Evolutionary conservation across 2,329 filamentous ascomycete species (phyloP).

Genomic region (Leptosphaerulina australis): DNA sequence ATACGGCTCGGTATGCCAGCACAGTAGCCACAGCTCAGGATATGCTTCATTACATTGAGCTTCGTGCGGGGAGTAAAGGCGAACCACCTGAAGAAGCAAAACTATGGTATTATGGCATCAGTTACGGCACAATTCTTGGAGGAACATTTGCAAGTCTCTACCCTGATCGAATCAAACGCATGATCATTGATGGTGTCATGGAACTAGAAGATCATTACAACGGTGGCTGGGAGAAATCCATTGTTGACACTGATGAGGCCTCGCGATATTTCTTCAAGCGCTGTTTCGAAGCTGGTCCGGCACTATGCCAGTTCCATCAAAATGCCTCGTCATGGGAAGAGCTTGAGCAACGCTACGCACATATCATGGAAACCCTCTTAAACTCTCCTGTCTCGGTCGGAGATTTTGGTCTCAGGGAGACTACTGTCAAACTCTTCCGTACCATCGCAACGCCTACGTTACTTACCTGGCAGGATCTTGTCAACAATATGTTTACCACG

Average conservation of each 20-base stretch:
- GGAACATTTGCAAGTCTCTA: slow-evolving; percentile 55
- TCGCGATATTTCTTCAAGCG: slow-evolving; percentile 60
- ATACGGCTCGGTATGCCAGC: slow-evolving; percentile 35
- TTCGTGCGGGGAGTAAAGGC: slow-evolving; percentile 22
- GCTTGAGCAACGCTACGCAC: slow-evolving; percentile 21
- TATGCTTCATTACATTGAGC: slow-evolving; percentile 38
- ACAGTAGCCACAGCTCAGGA: slow-evolving; percentile 42
- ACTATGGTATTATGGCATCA: slow-evolving; percentile 51
- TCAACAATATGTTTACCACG: slow-evolving; percentile 7
- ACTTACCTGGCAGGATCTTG: slow-evolving; percentile 21
- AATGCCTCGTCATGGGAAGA: slow-evolving; percentile 22
- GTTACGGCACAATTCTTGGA: slow-evolving; percentile 56
- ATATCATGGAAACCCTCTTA: slow-evolving; percentile 15
- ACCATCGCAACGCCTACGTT: slow-evolving; percentile 14
- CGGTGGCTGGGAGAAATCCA: slow-evolving; percentile 39
- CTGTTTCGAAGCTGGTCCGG: slow-evolving; percentile 58
- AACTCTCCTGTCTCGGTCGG: slow-evolving; percentile 12
- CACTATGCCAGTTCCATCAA: slow-evolving; percentile 22
- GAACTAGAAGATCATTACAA: slow-evolving; percentile 56
- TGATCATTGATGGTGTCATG: slow-evolving; percentile 53
- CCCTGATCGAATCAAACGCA: slow-evolving; percentile 51
- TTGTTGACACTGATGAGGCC: slow-evolving; percentile 62
- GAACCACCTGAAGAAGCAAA: slow-evolving; percentile 35
- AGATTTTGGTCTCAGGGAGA: not conserved
- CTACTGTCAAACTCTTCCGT: too few relatives aligned